These are phyloP conservation scores for Kuraishia piskuri DNA, from an alignment of 805 yeast genomes.

Conservation along the genomic window DNA sequence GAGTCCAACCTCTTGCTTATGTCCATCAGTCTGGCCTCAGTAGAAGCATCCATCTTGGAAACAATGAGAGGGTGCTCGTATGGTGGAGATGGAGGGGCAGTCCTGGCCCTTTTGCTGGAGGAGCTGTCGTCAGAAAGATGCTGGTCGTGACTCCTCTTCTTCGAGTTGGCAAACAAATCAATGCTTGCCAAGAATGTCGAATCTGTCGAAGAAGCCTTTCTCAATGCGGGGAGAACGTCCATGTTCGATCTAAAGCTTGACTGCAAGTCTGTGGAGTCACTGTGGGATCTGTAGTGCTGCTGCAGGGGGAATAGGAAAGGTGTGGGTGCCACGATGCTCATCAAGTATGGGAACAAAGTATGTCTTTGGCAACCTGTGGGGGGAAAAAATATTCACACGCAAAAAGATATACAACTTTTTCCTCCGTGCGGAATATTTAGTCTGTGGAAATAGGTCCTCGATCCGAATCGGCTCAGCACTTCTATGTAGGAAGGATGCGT, in stretches of 20 bases:
- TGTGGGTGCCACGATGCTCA: slow-evolving; percentile 1
- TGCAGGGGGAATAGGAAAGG: not conserved
- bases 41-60: not conserved
- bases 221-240: not conserved
- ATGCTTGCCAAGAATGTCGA: not conserved
- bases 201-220: slow-evolving; percentile 1
- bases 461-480: not conserved
- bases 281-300: slow-evolving; percentile 2
- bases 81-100: slow-evolving; percentile 2
- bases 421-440: not conserved
- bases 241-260: not conserved
- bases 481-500: not conserved
- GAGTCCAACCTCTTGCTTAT: not conserved
- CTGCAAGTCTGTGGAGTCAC: not conserved
- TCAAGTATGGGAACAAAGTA: not conserved
- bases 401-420: not conserved
- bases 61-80: not conserved
- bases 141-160: not conserved
- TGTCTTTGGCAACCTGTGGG: not conserved
- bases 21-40: not conserved
- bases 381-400: not conserved
- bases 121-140: not conserved
- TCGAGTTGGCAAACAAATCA: not conserved
- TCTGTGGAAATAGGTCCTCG: not conserved
- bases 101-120: slow-evolving; percentile 1